A percentile compares a stretch with the other conserved stretches of the same genome.
Conservation (phyloP, 2,329 filamentous ascomycete species). For the Paraconiothyrium brasiliense region DNA sequence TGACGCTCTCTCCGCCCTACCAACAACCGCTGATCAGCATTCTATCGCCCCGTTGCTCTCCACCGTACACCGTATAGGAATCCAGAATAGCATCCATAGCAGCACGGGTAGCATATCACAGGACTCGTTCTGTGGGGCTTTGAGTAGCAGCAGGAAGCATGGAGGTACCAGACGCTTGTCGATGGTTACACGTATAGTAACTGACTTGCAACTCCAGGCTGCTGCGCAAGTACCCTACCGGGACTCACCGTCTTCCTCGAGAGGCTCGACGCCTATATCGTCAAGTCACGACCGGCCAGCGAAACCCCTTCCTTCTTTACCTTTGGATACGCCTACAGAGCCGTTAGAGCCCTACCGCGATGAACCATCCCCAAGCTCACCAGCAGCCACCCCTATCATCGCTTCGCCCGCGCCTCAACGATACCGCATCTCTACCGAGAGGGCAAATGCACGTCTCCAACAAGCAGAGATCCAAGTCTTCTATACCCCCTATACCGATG, state of each 20-base stretch:
- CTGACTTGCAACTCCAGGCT: slow-evolving; percentile 16
- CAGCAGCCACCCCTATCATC: slow-evolving; percentile 1
- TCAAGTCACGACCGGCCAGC: slow-evolving; percentile 6
- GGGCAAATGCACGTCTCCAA: background rate
- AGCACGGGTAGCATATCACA: background rate
- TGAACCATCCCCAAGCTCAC: slow-evolving; percentile 18
- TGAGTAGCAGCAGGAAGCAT: background rate
- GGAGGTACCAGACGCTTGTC: slow-evolving; percentile 9
- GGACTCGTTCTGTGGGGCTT: background rate
- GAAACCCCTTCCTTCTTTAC: slow-evolving; percentile 26
- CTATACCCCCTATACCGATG: slow-evolving; percentile 23
- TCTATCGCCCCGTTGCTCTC: background rate
- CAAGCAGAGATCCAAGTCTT: slow-evolving; percentile 10
- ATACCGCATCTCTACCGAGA: slow-evolving; percentile 9
- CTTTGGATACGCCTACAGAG: slow-evolving; percentile 2
- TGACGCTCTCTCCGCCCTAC: background rate
- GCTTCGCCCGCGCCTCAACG: slow-evolving; percentile 18
- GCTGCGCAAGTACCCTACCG: slow-evolving; percentile 21
- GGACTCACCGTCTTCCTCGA: slow-evolving; percentile 26
- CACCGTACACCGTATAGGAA: background rate
- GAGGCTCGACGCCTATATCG: slow-evolving; percentile 19
- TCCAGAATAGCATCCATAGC: background rate
- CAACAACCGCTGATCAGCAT: slow-evolving; percentile 7
- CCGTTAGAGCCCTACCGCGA: slow-evolving; percentile 27
- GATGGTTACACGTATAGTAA: background rate